A percentile compares a stretch with the other conserved stretches of the same genome.
phyloP scores from a whole-genome alignment of 1,284 basidiomycete genomes.

The Ganoderma leucocontextum region DNA sequence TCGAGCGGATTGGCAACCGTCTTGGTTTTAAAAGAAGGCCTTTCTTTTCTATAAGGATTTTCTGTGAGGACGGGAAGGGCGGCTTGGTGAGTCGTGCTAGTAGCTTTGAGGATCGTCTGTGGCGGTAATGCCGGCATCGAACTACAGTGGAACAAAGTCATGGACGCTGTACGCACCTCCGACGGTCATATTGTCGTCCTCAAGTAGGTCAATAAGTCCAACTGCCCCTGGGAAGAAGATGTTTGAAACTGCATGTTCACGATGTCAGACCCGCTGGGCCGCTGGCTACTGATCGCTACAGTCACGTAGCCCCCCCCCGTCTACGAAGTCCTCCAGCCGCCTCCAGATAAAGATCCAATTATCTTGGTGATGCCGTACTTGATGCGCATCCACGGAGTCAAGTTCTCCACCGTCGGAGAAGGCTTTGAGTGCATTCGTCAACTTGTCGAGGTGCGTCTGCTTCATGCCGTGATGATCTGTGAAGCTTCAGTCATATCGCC shows the following conservation, averaged over 20 bases:
- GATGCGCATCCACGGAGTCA: constrained; percentile 30
- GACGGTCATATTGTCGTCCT: constrained; percentile 23
- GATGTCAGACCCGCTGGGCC: constrained; percentile 17
- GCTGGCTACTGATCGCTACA: constrained; percentile 31
- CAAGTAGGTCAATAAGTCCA: constrained; percentile 9
- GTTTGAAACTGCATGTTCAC: constrained; percentile 21
- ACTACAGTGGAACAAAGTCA: no score
- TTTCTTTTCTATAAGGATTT: not conserved
- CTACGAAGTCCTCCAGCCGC: constrained; percentile 34
- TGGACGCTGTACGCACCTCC: constrained; percentile 24
- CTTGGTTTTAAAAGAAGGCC: constrained; percentile 18
- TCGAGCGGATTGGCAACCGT: constrained; percentile 27
- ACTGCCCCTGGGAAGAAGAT: constrained; percentile 19
- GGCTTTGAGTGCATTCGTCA: constrained; percentile 40
- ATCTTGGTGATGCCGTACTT: constrained; percentile 42
- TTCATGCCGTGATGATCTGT: no score
- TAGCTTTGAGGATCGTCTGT: not conserved
- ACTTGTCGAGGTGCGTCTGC: constrained; percentile 37
- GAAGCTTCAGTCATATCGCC: no score
- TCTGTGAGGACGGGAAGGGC: constrained; percentile 23
- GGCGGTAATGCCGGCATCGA: no score
- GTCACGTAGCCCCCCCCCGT: constrained; percentile 41
- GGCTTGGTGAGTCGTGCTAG: constrained; percentile 4
- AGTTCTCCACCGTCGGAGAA: constrained; percentile 39
- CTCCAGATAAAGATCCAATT: constrained; percentile 19